These are phyloP conservation scores for Dothistroma septosporum DNA, from an alignment of 2,329 filamentous ascomycete genomes.

Conservation along the genomic window DNA sequence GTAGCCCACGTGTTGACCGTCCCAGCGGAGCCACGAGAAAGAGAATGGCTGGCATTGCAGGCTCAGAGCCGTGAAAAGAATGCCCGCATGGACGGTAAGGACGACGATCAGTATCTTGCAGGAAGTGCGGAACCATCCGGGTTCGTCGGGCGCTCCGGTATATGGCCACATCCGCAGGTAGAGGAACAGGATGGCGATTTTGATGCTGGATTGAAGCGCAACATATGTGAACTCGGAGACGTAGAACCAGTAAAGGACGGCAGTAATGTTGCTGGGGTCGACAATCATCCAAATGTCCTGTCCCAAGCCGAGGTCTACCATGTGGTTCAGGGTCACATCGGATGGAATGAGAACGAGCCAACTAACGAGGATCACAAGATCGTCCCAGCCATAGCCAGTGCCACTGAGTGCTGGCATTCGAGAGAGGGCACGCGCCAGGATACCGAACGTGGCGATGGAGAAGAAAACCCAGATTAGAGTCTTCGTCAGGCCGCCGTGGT, in stretches of 20 bases:
- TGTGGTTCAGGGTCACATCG: slow-evolving; percentile 12
- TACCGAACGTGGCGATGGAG: slow-evolving; percentile 10
- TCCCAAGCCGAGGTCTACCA: slow-evolving; percentile 16
- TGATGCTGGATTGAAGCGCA: slow-evolving; percentile 14
- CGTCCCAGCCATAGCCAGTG: slow-evolving; percentile 19
- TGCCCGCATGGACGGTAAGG: slow-evolving; percentile 3
- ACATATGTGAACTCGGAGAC: slow-evolving; percentile 19
- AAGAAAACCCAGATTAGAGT: slow-evolving; percentile 16
- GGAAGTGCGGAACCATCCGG: slow-evolving; percentile 15
- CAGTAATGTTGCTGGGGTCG: slow-evolving; percentile 10
- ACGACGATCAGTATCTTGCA: slow-evolving; percentile 13
- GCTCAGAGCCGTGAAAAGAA: slow-evolving; percentile 12
- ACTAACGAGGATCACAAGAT: slow-evolving; percentile 13
- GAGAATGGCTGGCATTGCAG: slow-evolving; percentile 16
- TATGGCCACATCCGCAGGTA: slow-evolving; percentile 23
- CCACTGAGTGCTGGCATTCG: slow-evolving; percentile 14
- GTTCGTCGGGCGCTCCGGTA: slow-evolving; percentile 2
- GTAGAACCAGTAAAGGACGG: slow-evolving; percentile 17
- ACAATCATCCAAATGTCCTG: slow-evolving; percentile 20
- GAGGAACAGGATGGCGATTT: slow-evolving; percentile 18
- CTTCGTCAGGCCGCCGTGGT: slow-evolving; percentile 10
- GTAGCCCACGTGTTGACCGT: slow-evolving; percentile 17
- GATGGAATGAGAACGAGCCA: slow-evolving; percentile 12
- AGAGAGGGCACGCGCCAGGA: slow-evolving; percentile 12
- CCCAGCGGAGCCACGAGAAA: slow-evolving; percentile 19